These are phyloP conservation scores for Zychaea mexicana DNA, from an alignment of 371 early-diverging fungal genomes.

Conservation along the genomic window DNA sequence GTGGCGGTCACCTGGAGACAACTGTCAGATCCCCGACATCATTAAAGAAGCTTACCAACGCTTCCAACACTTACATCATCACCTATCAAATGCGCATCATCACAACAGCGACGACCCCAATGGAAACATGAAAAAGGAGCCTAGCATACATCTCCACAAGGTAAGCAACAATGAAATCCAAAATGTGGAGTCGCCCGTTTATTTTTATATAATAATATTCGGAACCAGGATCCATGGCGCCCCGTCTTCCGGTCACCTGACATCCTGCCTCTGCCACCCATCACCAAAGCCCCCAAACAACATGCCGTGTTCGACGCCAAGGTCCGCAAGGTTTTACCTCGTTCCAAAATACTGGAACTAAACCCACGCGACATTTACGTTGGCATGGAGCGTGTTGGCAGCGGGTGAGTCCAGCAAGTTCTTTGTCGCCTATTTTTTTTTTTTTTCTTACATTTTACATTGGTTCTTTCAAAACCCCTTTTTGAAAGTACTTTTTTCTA, in stretches of 20 bases:
- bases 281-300: conserved; percentile 26
- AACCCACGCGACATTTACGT: conserved; percentile 42
- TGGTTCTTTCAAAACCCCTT: too few species aligned
- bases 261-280: conserved; percentile 44
- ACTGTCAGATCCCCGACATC: conserved; percentile 53
- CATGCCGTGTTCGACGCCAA: conserved; percentile 38
- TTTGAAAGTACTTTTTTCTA: too few species aligned
- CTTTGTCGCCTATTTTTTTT: too few species aligned
- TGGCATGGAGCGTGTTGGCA: conserved; percentile 46
- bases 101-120: too few species aligned
- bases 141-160: background rate
- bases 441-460: background rate
- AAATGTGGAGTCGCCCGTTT: background rate
- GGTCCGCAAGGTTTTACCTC: conserved; percentile 47
- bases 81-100: conserved; percentile 13
- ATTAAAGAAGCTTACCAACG: conserved; percentile 42
- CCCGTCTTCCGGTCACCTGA: conserved; percentile 42
- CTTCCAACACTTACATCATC: conserved; percentile 13
- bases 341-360: conserved; percentile 41
- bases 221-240: conserved; percentile 30
- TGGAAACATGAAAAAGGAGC: conserved; percentile 13
- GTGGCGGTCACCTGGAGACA: conserved; percentile 48
- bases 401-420: conserved; percentile 50
- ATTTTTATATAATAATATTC: conserved; percentile 10
- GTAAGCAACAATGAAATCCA: conserved; percentile 16